phyloP scores from a whole-genome alignment of 2,329 filamentous ascomycete genomes.

The Orbilia blumenaviensis region DNA sequence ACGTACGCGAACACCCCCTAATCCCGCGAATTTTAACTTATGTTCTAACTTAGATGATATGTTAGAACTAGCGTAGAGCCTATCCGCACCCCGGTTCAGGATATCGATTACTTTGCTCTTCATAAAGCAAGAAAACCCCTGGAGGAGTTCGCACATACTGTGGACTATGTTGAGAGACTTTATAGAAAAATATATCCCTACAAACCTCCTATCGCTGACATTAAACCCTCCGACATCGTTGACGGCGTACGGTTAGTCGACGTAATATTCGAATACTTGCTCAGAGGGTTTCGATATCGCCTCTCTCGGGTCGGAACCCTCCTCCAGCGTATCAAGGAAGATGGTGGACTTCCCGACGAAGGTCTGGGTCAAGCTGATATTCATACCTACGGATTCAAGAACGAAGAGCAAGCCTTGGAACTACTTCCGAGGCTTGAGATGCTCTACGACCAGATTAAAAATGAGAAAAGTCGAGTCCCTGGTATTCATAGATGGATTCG shows the following conservation, averaged over 20 bases:
- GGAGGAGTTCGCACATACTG: neutral
- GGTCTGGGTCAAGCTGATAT: constrained; percentile 1
- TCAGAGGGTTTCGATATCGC: constrained; percentile 9
- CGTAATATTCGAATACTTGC: constrained; percentile 15
- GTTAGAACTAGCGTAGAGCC: neutral
- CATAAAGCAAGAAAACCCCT: neutral
- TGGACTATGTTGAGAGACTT: constrained; percentile 16
- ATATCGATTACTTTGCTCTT: constrained; percentile 19
- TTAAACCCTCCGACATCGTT: neutral
- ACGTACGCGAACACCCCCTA: neutral
- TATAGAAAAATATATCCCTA: constrained; percentile 15
- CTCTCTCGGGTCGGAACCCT: neutral
- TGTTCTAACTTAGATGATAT: neutral
- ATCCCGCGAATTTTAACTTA: neutral
- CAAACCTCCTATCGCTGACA: neutral
- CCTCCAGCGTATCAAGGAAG: neutral
- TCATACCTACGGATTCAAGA: constrained; percentile 12
- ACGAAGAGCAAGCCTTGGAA: neutral
- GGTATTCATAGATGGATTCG: constrained; percentile 28
- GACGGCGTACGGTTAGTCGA: constrained; percentile 8
- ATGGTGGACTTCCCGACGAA: neutral
- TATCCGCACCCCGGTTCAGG: neutral
- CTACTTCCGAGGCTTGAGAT: neutral
- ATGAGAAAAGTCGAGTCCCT: neutral
- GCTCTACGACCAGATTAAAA: neutral